These are phyloP conservation scores for Xeromyces bisporus DNA, from an alignment of 495 filamentous ascomycete species.

Conservation along the genomic window DNA sequence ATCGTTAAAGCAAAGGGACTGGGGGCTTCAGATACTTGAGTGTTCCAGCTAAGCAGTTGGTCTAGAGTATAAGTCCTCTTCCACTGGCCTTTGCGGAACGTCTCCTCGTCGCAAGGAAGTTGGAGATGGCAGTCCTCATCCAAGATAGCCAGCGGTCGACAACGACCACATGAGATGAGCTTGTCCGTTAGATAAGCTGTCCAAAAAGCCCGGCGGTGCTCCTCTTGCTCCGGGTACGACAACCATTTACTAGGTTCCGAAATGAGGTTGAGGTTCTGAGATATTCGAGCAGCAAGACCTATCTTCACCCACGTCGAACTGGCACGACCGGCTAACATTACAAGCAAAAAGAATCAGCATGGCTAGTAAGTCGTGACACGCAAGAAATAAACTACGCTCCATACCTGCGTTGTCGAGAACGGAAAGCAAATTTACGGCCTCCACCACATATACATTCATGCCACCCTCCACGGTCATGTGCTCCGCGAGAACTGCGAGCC, in stretches of 20 bases:
- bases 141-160: slow-evolving; percentile 10
- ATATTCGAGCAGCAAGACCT: slow-evolving; percentile 14
- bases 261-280: slow-evolving; percentile 16
- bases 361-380: too few relatives aligned
- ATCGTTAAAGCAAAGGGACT: slow-evolving; percentile 13
- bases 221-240: slow-evolving; percentile 13
- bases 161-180: slow-evolving; percentile 15
- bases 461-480: slow-evolving; percentile 12
- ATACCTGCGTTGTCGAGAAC: slow-evolving; percentile 14
- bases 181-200: slow-evolving; percentile 16
- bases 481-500: slow-evolving; percentile 13
- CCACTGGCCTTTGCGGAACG: slow-evolving; percentile 7
- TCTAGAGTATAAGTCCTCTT: slow-evolving; percentile 11
- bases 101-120: slow-evolving; percentile 14
- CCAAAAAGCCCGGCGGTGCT: slow-evolving; percentile 16
- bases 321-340: slow-evolving; percentile 10
- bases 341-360: neutral
- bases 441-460: slow-evolving; percentile 11
- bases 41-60: slow-evolving; percentile 10
- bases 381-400: neutral
- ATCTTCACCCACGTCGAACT: slow-evolving; percentile 17
- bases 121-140: slow-evolving; percentile 16
- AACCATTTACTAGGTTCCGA: slow-evolving; percentile 9
- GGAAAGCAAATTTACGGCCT: slow-evolving; percentile 14
- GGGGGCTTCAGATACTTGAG: slow-evolving; percentile 5